Evolutionary conservation across 164 flowering plant species (phyloP), one percentile per base, ranked within the genome.

Genomic region (Euptelea pleiosperma): DNA sequence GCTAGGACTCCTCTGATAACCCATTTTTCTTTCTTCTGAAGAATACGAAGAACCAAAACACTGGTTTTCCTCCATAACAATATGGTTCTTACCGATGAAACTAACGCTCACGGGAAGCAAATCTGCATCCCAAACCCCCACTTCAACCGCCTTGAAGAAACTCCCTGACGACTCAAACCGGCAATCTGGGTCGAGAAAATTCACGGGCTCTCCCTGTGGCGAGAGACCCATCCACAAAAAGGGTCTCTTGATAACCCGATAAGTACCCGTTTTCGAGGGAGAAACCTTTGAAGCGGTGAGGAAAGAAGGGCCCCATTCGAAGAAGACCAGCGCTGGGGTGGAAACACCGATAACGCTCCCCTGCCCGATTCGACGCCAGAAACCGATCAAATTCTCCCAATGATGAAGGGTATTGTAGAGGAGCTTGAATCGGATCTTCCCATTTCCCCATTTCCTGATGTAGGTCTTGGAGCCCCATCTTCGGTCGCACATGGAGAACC

Each of bases 261-360:
- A 87, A 0, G 68, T 62, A 14, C 82, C 81, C 31, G 34, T 24
- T 26, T 60, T 48, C 26, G 75, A 74, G 0, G 90, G 88, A 5
- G 77, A 77, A 56, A 92, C 73, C 73, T 84, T 72, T 3, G 78
- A 84, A 2, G 89, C 93, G 2, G 79, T 52, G 21, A 92, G 34
- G 52, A 70, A 86, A 9, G 72, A 75, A 0, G 80, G 65, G 10
- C 91, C 94, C 94, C 96, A 87, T 63, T 92, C 97, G 65, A 92
- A 87, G 75, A 80, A 79, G 7, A 89, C 70, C 62, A 86, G 67
- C 44, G 79, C 75, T 19, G 89, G 81, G 2, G 76, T 34, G 1
- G 60, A 35, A 12, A 37, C 19, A 36, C 40, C 58, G 49, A 29
- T n/a, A n/a, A n/a, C 35, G 16, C 33, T 26, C 0, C 15, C 31